Conservation (phyloP, 129 eudicot species). For the Flaveria ramosissima region DNA sequence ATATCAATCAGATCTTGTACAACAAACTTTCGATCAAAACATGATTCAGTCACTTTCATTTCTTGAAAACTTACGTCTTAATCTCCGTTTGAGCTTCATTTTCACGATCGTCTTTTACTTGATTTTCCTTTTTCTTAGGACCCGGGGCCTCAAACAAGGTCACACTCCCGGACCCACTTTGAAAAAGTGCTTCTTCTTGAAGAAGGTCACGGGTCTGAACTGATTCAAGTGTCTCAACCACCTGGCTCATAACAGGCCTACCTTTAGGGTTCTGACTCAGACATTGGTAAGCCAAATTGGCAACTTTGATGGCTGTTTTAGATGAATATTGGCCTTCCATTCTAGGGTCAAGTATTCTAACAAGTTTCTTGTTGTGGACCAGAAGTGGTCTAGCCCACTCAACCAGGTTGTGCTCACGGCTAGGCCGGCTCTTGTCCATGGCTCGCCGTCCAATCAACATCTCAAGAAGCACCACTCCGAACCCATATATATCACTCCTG, state of each 20-base stretch:
- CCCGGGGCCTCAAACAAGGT: constrained; percentile 9
- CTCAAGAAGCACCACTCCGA: constrained; percentile 86
- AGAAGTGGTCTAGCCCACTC: constrained; percentile 90
- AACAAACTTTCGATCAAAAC: constrained; percentile 32
- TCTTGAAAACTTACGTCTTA: constrained; percentile 15
- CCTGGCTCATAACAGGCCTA: constrained; percentile 68
- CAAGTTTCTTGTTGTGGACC: constrained; percentile 64
- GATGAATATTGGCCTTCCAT: constrained; percentile 73
- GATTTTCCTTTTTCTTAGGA: constrained; percentile 15
- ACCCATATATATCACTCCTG: constrained; percentile 84
- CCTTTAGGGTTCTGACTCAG: constrained; percentile 83
- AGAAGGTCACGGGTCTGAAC: constrained; percentile 41
- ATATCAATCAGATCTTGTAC: constrained; percentile 28
- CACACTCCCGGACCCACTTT: constrained; percentile 17
- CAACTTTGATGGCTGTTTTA: constrained; percentile 55
- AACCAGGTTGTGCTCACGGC: constrained; percentile 80
- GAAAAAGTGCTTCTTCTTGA: constrained; percentile 36
- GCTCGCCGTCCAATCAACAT: constrained; percentile 83
- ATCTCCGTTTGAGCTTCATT: constrained; percentile 28
- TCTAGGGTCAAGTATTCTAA: constrained; percentile 64
- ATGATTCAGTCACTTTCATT: constrained; percentile 8
- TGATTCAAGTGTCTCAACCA: constrained; percentile 68
- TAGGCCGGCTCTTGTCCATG: constrained; percentile 77
- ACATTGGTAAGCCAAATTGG: constrained; percentile 74
- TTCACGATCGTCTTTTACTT: constrained; percentile 16